Evolutionary conservation across 192 early-diverging fungal species (phyloP), one percentile per base, ranked within the genome.

Genomic region (Pilobolus umbonatus): DNA sequence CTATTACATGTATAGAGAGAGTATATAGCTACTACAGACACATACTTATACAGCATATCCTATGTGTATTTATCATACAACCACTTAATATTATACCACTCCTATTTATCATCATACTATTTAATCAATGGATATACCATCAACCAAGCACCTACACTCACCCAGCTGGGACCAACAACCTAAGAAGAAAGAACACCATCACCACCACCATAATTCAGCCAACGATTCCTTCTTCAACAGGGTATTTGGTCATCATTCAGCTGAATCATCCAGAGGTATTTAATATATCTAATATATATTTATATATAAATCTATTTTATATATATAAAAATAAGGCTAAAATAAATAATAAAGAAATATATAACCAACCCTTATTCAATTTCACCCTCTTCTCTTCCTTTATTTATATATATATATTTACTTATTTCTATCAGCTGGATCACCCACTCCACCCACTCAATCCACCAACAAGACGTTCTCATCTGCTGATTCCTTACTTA

Each of bases 171-270:
- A 42, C 12, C 39, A 42, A 42, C 39, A 42, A 12, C 14, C 2
- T 15, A 42, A 17, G 39, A 42, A 42, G 19, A 42, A 42, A 17
- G 14, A 42, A 21, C 15, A 36, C 51, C 3, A 31, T 36, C 34
- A 53, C 51, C 15, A 10, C 24, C 51, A 32, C 22, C 51, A 32
- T n/a, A 30, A 53, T 21, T 35, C 51, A n/a, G 34, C 26, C 12
- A 34, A n/a, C 28, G 51, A 53, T 34, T 53, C 51, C 15, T 53
- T 53, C n/a, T 53, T 53, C 12, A 53, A 32, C 21, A 30, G 51
- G 8, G 51, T 53, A 1, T 53, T 53, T 53, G 51, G 51, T 34
- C 51, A 53, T 53, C 51, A 53, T 53, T 53, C 51, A n/a, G 34
- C 51, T 21, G 51, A 53, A 12, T 53, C 51, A 31, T 53, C 51